A percentile compares a stretch with the other conserved stretches of the same genome.
Conservation (phyloP, 257 asterid species). For the Rubia yunnanensis region DNA sequence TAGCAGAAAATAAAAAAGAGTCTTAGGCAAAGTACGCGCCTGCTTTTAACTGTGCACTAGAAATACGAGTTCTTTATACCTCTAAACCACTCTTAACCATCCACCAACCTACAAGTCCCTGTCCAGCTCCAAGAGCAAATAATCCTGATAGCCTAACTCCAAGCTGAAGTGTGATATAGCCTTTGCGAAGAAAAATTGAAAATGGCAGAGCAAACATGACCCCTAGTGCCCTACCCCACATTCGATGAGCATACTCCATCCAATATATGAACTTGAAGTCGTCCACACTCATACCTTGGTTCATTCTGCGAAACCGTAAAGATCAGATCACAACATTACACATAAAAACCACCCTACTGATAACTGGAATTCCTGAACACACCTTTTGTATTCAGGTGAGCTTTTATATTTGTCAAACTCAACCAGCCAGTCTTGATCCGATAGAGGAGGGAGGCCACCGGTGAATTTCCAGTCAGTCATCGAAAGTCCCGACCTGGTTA, state of each 20-base stretch:
- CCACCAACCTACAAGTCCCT: conserved; percentile 99
- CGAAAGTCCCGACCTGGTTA: conserved; percentile 93
- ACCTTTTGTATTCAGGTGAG: conserved; percentile 89
- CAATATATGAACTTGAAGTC: conserved; percentile 96
- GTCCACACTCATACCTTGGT: conserved; percentile 75
- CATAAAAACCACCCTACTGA: background rate
- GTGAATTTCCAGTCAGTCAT: conserved; percentile 99
- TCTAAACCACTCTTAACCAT: conserved; percentile 98
- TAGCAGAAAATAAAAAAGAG: conserved; percentile 21
- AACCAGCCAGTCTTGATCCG: conserved; percentile 69
- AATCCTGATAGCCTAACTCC: conserved; percentile 78
- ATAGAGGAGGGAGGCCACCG: conserved; percentile 83
- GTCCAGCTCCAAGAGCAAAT: conserved; percentile 97
- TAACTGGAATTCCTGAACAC: conserved; percentile 15
- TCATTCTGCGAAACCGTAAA: conserved; percentile 36
- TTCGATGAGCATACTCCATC: conserved; percentile 99
- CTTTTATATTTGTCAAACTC: conserved; percentile 90
- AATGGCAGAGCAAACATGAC: conserved; percentile 93
- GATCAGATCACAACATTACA: background rate
- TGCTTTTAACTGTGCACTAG: conserved; percentile 3
- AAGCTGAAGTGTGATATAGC: conserved; percentile 61
- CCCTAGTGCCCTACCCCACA: conserved; percentile 99
- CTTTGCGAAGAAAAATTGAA: conserved; percentile 88
- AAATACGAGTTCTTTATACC: conserved; percentile 34
- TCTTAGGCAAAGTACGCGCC: background rate